A percentile compares a stretch with the other conserved stretches of the same genome.
These are phyloP conservation scores for Warburgia ugandensis DNA, from an alignment of 164 flowering plant species.

Conservation along the genomic window DNA sequence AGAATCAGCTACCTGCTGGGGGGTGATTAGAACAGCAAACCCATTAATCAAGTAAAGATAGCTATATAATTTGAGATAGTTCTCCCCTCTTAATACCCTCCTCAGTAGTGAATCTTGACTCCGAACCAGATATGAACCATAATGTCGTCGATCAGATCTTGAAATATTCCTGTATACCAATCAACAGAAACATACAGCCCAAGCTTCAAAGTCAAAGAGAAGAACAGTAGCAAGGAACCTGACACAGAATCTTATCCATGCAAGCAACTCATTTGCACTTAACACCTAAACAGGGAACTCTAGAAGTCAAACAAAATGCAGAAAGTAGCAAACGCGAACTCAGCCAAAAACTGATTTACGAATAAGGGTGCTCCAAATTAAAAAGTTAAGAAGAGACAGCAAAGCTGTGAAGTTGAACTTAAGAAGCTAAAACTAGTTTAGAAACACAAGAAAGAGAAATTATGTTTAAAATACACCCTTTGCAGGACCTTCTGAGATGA, in stretches of 20 bases:
- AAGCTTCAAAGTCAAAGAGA: background rate
- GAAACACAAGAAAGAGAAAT: no score
- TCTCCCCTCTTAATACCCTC: slow-evolving; percentile 69
- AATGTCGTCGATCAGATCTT: slow-evolving; percentile 30
- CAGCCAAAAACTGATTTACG: no score
- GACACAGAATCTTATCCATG: background rate
- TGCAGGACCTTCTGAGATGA: no score
- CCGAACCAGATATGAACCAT: slow-evolving; percentile 40
- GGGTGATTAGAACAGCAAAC: slow-evolving; percentile 79
- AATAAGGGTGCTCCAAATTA: no score
- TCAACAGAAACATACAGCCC: background rate
- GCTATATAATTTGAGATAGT: slow-evolving; percentile 85
- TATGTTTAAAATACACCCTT: no score
- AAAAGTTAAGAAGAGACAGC: no score
- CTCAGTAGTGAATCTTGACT: slow-evolving; percentile 74
- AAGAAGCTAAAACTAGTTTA: no score
- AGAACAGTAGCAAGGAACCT: no score
- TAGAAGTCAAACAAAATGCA: background rate
- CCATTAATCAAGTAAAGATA: slow-evolving; percentile 95
- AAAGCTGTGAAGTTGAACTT: no score
- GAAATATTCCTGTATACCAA: slow-evolving; percentile 43
- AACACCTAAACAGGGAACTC: background rate
- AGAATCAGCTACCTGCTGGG: slow-evolving; percentile 95
- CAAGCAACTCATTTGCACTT: background rate
- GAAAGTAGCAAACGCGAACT: no score